These are phyloP conservation scores for Mycena metata DNA, from an alignment of 768 basidiomycete species.

Conservation along the genomic window DNA sequence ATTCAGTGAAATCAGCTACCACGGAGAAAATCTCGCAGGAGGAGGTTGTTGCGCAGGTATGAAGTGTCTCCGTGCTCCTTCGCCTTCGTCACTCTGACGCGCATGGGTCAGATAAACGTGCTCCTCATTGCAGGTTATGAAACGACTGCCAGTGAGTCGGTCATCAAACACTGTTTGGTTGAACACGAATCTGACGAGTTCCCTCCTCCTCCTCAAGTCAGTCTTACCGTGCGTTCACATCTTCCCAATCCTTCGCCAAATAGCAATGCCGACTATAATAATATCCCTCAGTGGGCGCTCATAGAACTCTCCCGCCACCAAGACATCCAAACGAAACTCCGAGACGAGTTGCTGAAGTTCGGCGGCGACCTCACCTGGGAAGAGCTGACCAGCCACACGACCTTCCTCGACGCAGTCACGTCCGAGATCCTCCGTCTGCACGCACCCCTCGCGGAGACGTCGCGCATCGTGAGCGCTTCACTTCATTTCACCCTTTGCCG, in stretches of 20 bases:
- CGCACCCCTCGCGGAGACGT: slow-evolving; percentile 47
- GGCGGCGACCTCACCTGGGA: slow-evolving; percentile 25
- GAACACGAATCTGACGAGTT: not conserved
- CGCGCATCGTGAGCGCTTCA: slow-evolving; percentile 44
- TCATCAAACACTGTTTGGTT: too few relatives aligned
- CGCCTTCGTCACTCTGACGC: not conserved
- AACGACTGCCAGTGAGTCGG: slow-evolving; percentile 22
- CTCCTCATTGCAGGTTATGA: slow-evolving; percentile 24
- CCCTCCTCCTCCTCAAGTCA: not conserved
- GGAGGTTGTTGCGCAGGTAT: slow-evolving; percentile 22
- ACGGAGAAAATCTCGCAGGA: slow-evolving; percentile 16
- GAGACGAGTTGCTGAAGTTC: slow-evolving; percentile 45
- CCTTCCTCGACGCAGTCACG: slow-evolving; percentile 57
- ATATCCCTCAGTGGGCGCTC: slow-evolving; percentile 47
- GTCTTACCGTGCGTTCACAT: slow-evolving; percentile 14
- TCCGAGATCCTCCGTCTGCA: slow-evolving; percentile 56
- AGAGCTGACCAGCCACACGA: slow-evolving; percentile 34
- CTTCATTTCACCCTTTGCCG: not conserved
- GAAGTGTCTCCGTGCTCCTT: too few relatives aligned
- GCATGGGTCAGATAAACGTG: slow-evolving; percentile 11
- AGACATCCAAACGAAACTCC: slow-evolving; percentile 46
- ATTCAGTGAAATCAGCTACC: slow-evolving; percentile 5
- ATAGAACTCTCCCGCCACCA: slow-evolving; percentile 52
- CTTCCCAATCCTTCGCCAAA: not conserved
- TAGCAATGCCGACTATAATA: too few relatives aligned